Evolutionary conservation across 2,329 filamentous ascomycete species (phyloP).

Genomic region (Trichoderma sp.): DNA sequence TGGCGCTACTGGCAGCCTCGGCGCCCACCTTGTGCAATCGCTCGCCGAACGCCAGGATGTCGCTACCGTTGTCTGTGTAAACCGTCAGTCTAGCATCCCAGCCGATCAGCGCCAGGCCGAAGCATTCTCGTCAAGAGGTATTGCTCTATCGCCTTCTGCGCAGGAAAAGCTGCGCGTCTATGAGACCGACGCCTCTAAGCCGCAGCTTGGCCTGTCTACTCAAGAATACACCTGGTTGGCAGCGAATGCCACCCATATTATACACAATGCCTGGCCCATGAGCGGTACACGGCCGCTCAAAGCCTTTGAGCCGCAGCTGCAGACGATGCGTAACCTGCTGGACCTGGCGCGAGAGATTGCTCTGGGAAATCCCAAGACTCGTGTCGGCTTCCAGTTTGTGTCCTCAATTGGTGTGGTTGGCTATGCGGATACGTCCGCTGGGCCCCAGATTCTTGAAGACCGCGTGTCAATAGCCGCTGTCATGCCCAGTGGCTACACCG

Average conservation of each 20-base stretch:
- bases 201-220: not conserved
- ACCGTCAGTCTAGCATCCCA: not conserved
- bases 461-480: not conserved
- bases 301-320: not conserved
- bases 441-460: not conserved
- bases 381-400: not conserved
- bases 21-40: not conserved
- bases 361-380: not conserved
- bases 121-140: not conserved
- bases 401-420: not conserved
- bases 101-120: not conserved
- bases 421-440: not conserved
- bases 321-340: not conserved
- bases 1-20: not conserved
- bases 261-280: not conserved
- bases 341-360: not conserved
- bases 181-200: not conserved
- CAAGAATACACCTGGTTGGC: not conserved
- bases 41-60: not conserved
- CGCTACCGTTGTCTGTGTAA: not conserved
- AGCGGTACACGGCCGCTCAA: not conserved
- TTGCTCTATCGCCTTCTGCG: not conserved
- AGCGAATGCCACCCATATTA: not conserved
- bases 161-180: not conserved
- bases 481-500: not conserved